Evolutionary conservation across 305 asterid genomes (phyloP).

Genomic region (Fraxinus albicans): DNA sequence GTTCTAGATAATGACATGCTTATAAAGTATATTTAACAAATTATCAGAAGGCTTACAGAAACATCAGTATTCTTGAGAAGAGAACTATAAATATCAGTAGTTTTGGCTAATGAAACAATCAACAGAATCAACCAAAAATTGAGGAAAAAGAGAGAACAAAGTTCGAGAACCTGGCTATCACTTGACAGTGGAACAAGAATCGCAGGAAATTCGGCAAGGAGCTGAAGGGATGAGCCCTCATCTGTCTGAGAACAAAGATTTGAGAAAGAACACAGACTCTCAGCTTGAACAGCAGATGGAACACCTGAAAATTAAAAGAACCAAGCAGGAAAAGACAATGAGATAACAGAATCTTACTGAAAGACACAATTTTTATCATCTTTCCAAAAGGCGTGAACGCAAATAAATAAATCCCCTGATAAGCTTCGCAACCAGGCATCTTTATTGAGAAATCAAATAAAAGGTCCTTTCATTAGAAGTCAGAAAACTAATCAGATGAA

Average conservation of each 20-base stretch:
- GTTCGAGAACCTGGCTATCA: slow-evolving; percentile 64
- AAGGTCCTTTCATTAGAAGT: background rate
- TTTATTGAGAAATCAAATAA: background rate
- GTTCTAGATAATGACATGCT: slow-evolving; percentile 1
- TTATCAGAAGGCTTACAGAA: slow-evolving; percentile 4
- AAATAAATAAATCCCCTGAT: background rate
- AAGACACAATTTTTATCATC: background rate
- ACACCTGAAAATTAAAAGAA: slow-evolving; percentile 48
- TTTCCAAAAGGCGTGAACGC: background rate
- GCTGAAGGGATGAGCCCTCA: slow-evolving; percentile 44
- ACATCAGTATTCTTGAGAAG: background rate
- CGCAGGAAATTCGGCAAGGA: slow-evolving; percentile 62
- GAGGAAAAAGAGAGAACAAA: background rate
- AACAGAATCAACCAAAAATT: background rate
- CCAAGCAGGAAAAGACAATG: slow-evolving; percentile 12
- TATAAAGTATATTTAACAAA: background rate
- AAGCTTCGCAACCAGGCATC: background rate
- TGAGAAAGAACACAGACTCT: slow-evolving; percentile 59
- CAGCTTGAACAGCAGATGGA: slow-evolving; percentile 59
- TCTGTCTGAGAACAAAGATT: slow-evolving; percentile 57
- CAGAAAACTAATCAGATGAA: background rate
- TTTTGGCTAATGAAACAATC: slow-evolving; percentile 6
- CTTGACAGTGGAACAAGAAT: slow-evolving; percentile 76
- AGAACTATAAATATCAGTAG: background rate
- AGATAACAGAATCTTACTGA: slow-evolving; percentile 11